Evolutionary conservation across 2,329 filamentous ascomycete species (phyloP).

Genomic region (Pestalotiopsis sp.): DNA sequence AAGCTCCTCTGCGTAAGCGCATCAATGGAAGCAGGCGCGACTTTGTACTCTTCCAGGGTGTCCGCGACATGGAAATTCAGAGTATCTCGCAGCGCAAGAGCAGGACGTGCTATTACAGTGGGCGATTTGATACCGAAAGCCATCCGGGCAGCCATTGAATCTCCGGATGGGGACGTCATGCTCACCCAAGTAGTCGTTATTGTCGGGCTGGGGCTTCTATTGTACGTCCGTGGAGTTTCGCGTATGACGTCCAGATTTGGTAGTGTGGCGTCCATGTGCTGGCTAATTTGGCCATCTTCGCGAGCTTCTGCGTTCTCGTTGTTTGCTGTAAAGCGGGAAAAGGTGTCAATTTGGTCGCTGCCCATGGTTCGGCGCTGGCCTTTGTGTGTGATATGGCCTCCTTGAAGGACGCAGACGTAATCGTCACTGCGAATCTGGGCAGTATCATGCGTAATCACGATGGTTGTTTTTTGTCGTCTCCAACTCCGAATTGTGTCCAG

Average conservation of each 20-base stretch:
- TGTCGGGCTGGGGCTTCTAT: not conserved
- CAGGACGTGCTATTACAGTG: not conserved
- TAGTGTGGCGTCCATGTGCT: not conserved
- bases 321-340: not conserved
- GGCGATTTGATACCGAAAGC: not conserved
- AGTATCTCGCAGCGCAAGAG: not conserved
- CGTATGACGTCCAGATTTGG: not conserved
- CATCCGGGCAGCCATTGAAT: not conserved
- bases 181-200: not conserved
- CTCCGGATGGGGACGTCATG: not conserved
- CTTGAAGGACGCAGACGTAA: slow-evolving; percentile 79
- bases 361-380: slow-evolving; percentile 61
- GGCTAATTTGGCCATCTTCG: not conserved
- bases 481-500: slow-evolving; percentile 77
- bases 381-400: slow-evolving; percentile 68
- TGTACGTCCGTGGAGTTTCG: not conserved
- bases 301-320: not conserved
- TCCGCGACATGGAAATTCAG: not conserved
- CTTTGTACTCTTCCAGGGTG: not conserved
- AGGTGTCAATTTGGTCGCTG: not conserved
- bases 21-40: not conserved
- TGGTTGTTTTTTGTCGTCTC: slow-evolving; percentile 81
- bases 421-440: slow-evolving; percentile 73
- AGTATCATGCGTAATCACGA: slow-evolving; percentile 91
- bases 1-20: not conserved